Conservation (phyloP, 768 basidiomycete genomes). For the Phanerodontia chrysosporium region DNA sequence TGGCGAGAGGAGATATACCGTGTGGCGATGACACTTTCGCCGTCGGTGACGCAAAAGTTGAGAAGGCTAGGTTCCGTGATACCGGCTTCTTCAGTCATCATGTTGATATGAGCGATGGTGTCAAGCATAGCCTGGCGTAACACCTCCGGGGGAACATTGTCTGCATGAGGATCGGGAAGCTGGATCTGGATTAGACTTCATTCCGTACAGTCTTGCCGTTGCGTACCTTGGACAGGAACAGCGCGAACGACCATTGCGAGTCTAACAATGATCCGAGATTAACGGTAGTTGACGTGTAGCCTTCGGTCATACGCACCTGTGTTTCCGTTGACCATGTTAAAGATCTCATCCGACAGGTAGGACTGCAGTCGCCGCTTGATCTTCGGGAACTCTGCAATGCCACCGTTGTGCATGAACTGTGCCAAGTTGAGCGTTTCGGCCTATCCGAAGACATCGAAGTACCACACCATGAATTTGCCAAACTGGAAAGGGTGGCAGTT, state of each 20-base stretch:
- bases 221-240: constrained; percentile 78
- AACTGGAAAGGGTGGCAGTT: constrained; percentile 95
- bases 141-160: constrained; percentile 63
- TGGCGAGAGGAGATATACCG: constrained; percentile 90
- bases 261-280: constrained; percentile 40
- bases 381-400: constrained; percentile 76
- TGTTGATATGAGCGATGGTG: constrained; percentile 78
- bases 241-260: constrained; percentile 95
- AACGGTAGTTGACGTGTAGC: neutral
- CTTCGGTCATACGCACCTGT: constrained; percentile 52
- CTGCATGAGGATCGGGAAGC: constrained; percentile 79
- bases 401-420: constrained; percentile 98
- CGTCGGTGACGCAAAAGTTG: constrained; percentile 98
- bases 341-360: constrained; percentile 76
- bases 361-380: constrained; percentile 82
- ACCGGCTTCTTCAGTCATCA: constrained; percentile 64
- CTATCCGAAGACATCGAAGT: neutral
- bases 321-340: constrained; percentile 85
- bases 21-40: constrained; percentile 88
- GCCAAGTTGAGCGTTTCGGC: neutral
- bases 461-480: constrained; percentile 82
- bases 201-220: neutral
- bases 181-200: constrained; percentile 25
- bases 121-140: constrained; percentile 85
- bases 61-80: constrained; percentile 84